phyloP scores from a whole-genome alignment of 371 early-diverging fungal genomes.

The Mucor plumbeus region DNA sequence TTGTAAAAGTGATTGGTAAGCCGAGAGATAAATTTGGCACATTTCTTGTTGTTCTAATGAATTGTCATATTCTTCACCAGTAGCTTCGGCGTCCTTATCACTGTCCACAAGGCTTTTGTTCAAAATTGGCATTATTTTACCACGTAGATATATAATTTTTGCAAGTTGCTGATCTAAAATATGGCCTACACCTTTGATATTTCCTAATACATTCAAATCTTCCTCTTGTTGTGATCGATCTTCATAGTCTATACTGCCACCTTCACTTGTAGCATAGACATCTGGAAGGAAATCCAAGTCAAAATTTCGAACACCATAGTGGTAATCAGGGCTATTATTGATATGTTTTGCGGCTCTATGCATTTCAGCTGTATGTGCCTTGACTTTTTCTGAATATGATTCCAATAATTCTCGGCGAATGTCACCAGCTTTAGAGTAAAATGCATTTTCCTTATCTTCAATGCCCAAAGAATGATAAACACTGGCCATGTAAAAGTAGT shows the following conservation, averaged over 20 bases:
- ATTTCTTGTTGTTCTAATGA: constrained; percentile 49
- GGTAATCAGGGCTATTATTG: neutral
- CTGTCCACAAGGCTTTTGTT: constrained; percentile 35
- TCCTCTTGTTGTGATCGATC: neutral
- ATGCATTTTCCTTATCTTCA: constrained; percentile 40
- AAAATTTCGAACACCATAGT: neutral
- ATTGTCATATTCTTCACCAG: constrained; percentile 47
- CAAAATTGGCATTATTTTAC: constrained; percentile 26
- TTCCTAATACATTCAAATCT: constrained; percentile 27
- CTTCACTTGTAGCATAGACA: neutral
- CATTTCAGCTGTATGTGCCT: neutral
- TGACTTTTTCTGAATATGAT: constrained; percentile 33
- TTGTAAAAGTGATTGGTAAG: constrained; percentile 32
- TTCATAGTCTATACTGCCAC: neutral
- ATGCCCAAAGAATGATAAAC: constrained; percentile 48
- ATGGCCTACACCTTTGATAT: constrained; percentile 27
- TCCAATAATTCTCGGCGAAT: constrained; percentile 49
- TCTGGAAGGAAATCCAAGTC: neutral
- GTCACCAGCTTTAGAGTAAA: constrained; percentile 56
- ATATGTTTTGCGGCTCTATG: neutral
- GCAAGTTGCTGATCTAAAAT: constrained; percentile 36
- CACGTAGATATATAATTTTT: constrained; percentile 33
- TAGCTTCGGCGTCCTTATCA: constrained; percentile 31
- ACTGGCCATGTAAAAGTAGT: constrained; percentile 66
- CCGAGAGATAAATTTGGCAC: constrained; percentile 34